Evolutionary conservation across 345 rosid species (phyloP).

Genomic region (Microthlaspi erraticum): DNA sequence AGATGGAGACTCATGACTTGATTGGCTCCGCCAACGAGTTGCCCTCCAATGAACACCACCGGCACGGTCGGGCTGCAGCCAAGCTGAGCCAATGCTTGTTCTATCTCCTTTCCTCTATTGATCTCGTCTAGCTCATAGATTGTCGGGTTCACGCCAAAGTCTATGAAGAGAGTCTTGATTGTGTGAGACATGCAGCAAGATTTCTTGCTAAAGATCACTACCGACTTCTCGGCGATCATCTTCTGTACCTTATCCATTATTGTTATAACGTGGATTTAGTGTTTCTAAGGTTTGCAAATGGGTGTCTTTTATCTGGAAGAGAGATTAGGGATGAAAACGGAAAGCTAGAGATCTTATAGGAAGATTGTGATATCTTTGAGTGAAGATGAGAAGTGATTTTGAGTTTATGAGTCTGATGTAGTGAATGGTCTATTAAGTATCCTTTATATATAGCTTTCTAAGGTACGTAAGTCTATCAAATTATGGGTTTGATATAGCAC

Average conservation of each 20-base stretch:
- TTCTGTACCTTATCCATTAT: conserved; percentile 65
- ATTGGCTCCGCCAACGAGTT: conserved; percentile 80
- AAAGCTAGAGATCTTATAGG: neutral
- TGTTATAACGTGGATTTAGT: neutral
- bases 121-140: conserved; percentile 79
- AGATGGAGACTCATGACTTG: conserved; percentile 91
- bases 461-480: conserved; percentile 7
- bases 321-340: neutral
- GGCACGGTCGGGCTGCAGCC: conserved; percentile 78
- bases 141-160: conserved; percentile 70
- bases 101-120: conserved; percentile 64
- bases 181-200: conserved; percentile 82
- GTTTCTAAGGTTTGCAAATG: neutral
- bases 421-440: conserved; percentile 16
- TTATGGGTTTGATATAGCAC: conserved; percentile 8
- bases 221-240: conserved; percentile 73
- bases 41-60: conserved; percentile 75
- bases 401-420: conserved; percentile 12
- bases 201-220: conserved; percentile 85
- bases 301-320: neutral
- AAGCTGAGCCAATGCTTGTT: conserved; percentile 70
- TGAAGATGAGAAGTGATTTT: conserved; percentile 29
- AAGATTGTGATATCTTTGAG: conserved; percentile 5
- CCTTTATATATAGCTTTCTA: conserved; percentile 16
- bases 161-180: conserved; percentile 66